These are phyloP conservation scores for Phialophora tarda DNA, from an alignment of 2,329 filamentous ascomycete species.

Conservation along the genomic window DNA sequence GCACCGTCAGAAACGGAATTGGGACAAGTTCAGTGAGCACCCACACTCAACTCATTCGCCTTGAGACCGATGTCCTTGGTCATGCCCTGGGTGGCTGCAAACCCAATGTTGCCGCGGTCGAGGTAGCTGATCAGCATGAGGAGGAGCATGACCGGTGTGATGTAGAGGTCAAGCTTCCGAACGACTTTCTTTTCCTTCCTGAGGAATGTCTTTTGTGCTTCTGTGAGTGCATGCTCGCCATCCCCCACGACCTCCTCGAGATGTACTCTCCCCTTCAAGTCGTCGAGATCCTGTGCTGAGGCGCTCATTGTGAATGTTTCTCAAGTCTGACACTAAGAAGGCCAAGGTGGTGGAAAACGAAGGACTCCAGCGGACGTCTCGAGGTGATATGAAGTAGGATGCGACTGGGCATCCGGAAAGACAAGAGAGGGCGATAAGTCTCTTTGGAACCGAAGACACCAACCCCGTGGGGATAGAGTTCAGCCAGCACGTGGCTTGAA, in stretches of 20 bases:
- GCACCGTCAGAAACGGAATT: conserved; percentile 2
- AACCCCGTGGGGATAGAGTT: conserved; percentile 16
- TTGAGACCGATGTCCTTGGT: conserved; percentile 52
- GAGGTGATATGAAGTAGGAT: neutral
- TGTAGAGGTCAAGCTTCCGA: conserved; percentile 20
- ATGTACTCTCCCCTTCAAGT: conserved; percentile 17
- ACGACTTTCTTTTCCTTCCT: conserved; percentile 18
- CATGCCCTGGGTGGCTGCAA: conserved; percentile 62
- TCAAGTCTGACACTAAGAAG: neutral
- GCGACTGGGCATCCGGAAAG: neutral
- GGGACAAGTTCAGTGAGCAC: neutral
- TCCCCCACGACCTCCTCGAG: conserved; percentile 4
- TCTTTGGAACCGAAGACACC: neutral
- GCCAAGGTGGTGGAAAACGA: neutral
- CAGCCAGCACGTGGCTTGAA: neutral
- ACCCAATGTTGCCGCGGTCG: conserved; percentile 74
- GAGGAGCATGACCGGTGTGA: conserved; percentile 71
- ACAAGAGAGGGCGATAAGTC: conserved; percentile 7
- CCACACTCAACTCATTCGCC: conserved; percentile 48
- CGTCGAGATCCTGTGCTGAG: neutral
- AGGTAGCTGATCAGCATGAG: conserved; percentile 85
- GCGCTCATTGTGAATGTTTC: conserved; percentile 6
- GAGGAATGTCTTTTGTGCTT: conserved; percentile 12
- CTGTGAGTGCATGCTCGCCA: conserved; percentile 14
- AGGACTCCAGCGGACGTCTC: neutral